Conservation (phyloP, 1,284 basidiomycete species). For the Hortiboletus rubellus region DNA sequence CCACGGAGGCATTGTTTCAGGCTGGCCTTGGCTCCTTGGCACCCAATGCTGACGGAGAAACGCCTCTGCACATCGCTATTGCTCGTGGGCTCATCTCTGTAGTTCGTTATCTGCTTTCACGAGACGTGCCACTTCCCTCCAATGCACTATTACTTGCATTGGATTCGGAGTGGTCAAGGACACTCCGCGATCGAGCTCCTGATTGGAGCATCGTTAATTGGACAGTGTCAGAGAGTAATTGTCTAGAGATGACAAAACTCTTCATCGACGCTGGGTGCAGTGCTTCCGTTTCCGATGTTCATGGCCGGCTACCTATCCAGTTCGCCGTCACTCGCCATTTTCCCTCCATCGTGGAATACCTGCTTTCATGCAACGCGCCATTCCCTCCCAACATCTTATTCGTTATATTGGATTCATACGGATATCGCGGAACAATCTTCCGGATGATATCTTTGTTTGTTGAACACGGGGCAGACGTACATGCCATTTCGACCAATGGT, state of each 20-base stretch:
- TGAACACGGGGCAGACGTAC: not conserved
- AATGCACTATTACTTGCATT: not conserved
- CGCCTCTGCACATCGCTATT: not conserved
- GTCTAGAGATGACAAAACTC: not conserved
- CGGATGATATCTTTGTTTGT: not conserved
- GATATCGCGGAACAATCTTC: fast-evolving
- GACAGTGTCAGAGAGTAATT: not conserved
- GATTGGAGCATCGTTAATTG: not conserved
- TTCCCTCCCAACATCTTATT: not conserved
- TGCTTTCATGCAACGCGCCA: not conserved
- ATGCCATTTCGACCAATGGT: not conserved
- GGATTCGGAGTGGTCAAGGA: too few species aligned
- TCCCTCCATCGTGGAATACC: not conserved
- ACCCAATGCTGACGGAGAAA: too few species aligned
- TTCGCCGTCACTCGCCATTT: not conserved
- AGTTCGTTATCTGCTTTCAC: not conserved
- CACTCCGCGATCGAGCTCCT: not conserved
- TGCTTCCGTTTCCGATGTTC: not conserved
- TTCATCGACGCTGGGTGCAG: not conserved
- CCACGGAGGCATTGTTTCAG: not conserved
- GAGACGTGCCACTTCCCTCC: not conserved
- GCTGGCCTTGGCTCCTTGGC: not conserved
- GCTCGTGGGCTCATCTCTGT: not conserved
- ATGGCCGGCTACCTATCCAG: not conserved
- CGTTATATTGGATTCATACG: fast-evolving